Base-by-base conservation (phyloP, 2,329 filamentous ascomycete species). In the Xylariaceae sp. region DNA sequence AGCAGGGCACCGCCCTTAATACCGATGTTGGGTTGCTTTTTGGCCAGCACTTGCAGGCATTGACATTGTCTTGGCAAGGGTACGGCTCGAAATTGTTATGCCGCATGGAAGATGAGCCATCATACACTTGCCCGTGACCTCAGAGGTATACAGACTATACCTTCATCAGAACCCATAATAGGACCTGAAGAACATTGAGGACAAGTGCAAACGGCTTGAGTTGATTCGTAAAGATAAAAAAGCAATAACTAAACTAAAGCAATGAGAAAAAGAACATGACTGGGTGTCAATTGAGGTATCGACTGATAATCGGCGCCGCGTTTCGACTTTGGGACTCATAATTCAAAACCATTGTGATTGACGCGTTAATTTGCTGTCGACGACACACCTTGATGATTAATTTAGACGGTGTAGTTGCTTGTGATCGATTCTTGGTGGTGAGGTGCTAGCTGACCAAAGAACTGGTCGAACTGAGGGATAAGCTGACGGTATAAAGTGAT, bases 401-500 rank as follows among this genome's bases (percentile, higher is more conserved):
- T 23, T 68, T 66, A 78, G 53, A 84, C 69, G 18, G 70, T 72
- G 69, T 84, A 86, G 30, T 75, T 77, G 44, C 72, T 64, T 65
- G 76, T 77, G 52, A 86, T 73, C 15, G 74, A 75, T 61, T 81
- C 76, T 59, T 78, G 79, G 59, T 85, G 80, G 54, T 76, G 73
- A 8, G 77, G 73, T 53, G 76, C 74, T 66, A 86, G 70, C 64
- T 80, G 80, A 15, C 70, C 69, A 51, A 86, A 67, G 64, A 86
- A 86, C 17, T 80, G 76, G 65, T 76, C 73, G 65, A 86, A 85
- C 59, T 83, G 78, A 11, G 82, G 82, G 55, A 86, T 86, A 63
- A 86, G 79, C 64, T 82, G 78, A 58, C 80, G 80, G 70, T 86
- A 86, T 35, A 79, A 74, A 58, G 76, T 76, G 62, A 85, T 73